A percentile compares a stretch with the other conserved stretches of the same genome.
phyloP scores from a whole-genome alignment of 257 asterid genomes.

The Nicotiana tomentosiformis region DNA sequence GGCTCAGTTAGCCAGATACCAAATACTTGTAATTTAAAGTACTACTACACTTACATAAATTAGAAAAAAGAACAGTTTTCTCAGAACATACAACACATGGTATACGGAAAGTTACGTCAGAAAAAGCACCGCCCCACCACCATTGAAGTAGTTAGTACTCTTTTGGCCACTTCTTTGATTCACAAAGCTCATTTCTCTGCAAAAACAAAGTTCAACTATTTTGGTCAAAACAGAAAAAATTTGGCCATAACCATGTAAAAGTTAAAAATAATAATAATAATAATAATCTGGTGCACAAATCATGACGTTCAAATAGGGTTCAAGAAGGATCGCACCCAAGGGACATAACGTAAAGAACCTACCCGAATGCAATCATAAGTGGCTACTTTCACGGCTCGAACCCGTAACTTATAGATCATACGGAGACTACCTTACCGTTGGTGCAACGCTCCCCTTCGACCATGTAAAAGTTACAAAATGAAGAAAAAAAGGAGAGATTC shows the following conservation, averaged over 20 bases:
- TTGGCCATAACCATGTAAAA: neutral
- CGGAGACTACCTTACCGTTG: too few species aligned
- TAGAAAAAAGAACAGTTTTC: conserved; percentile 7
- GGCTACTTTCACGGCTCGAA: too few species aligned
- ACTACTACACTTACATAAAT: conserved; percentile 6
- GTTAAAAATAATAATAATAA: too few species aligned
- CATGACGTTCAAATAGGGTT: too few species aligned
- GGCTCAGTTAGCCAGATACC: conserved; percentile 9
- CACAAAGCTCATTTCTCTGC: conserved; percentile 42
- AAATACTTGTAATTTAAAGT: conserved; percentile 5
- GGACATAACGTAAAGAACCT: too few species aligned
- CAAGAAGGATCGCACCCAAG: too few species aligned
- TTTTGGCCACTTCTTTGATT: conserved; percentile 30
- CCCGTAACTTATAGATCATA: too few species aligned
- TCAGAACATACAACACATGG: conserved; percentile 13
- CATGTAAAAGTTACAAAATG: neutral
- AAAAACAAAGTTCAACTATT: conserved; percentile 10
- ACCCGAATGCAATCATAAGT: too few species aligned
- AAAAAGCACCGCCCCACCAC: conserved; percentile 34
- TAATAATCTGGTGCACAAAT: too few species aligned
- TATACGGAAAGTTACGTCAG: conserved; percentile 16
- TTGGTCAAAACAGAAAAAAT: neutral
- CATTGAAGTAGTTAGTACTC: conserved; percentile 19
- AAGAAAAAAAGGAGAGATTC: neutral
- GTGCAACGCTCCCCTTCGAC: too few species aligned